phyloP scores from a whole-genome alignment of 768 basidiomycete genomes.

The Clitopilus hobsonii region DNA sequence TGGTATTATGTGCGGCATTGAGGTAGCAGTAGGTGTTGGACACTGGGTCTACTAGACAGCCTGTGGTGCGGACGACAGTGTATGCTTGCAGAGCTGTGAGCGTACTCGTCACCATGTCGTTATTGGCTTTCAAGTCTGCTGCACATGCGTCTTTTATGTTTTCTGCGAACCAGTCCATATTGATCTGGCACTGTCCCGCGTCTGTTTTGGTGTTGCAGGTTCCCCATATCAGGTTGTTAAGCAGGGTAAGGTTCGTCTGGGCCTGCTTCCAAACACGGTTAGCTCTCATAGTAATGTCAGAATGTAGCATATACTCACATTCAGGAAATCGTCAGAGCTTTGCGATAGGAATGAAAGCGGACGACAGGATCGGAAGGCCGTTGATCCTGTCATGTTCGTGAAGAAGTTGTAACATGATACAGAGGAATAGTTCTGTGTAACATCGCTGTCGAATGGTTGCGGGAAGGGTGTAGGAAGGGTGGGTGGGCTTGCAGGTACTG shows the following conservation, averaged over 20 bases:
- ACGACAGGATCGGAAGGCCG: slow-evolving; percentile 67
- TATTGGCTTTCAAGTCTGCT: slow-evolving; percentile 34
- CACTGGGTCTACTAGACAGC: slow-evolving; percentile 53
- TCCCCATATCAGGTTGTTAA: slow-evolving; percentile 73
- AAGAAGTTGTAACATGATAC: slow-evolving; percentile 67
- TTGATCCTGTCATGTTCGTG: slow-evolving; percentile 61
- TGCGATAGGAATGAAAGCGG: slow-evolving; percentile 65
- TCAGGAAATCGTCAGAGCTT: slow-evolving; percentile 47
- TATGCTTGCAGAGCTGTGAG: slow-evolving; percentile 65
- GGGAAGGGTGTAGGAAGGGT: slow-evolving; percentile 72
- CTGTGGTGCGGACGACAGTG: slow-evolving; percentile 52
- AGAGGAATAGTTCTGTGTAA: slow-evolving; percentile 66
- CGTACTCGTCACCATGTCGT: slow-evolving; percentile 48
- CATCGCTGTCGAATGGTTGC: slow-evolving; percentile 62
- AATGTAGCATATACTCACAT: slow-evolving; percentile 33
- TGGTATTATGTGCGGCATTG: slow-evolving; percentile 49
- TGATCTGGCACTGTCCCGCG: slow-evolving; percentile 49
- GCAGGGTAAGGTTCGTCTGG: slow-evolving; percentile 52
- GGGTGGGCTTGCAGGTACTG: slow-evolving; percentile 46
- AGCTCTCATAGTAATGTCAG: background rate
- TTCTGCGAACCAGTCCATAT: slow-evolving; percentile 73
- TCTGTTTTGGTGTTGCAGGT: slow-evolving; percentile 63
- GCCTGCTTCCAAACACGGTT: slow-evolving; percentile 35
- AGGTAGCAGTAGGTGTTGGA: slow-evolving; percentile 72
- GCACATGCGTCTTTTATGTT: background rate